Conservation (phyloP, 1,284 basidiomycete species). For the Ceratobasidium sp. region DNA sequence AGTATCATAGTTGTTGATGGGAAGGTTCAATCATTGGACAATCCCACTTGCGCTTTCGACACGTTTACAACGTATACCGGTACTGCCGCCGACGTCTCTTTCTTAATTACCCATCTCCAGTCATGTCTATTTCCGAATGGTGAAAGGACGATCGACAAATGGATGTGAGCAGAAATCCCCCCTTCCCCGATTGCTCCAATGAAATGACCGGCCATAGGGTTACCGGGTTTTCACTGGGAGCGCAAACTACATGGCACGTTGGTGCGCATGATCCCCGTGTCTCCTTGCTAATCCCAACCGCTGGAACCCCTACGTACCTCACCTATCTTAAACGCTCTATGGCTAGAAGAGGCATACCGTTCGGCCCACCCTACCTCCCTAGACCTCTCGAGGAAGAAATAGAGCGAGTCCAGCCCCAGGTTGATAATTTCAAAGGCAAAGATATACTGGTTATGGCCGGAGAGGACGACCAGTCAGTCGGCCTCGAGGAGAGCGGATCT, state of each 20-base stretch:
- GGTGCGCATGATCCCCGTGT: constrained; percentile 60
- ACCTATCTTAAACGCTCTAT: constrained; percentile 58
- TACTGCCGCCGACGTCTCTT: constrained; percentile 62
- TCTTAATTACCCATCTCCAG: constrained; percentile 64
- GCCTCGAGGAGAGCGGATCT: constrained; percentile 54
- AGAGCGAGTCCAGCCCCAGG: constrained; percentile 48
- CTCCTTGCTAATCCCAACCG: constrained; percentile 64
- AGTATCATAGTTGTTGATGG: constrained; percentile 54
- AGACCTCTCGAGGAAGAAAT: constrained; percentile 54
- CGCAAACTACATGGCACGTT: constrained; percentile 49
- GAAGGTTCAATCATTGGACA: constrained; percentile 32
- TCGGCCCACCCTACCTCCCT: constrained; percentile 58
- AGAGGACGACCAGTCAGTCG: constrained; percentile 55
- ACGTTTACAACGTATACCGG: constrained; percentile 58
- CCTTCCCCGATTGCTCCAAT: neutral
- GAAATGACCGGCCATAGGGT: neutral
- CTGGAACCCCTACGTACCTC: constrained; percentile 64
- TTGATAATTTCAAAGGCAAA: constrained; percentile 57
- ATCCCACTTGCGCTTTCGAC: constrained; percentile 52
- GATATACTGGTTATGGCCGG: constrained; percentile 60
- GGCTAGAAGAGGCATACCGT: constrained; percentile 51
- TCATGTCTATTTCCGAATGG: constrained; percentile 64
- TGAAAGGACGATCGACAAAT: constrained; percentile 61
- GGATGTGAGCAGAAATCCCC: constrained; percentile 51
- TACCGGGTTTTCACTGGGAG: constrained; percentile 44